Conservation (phyloP, 2,329 filamentous ascomycete genomes). For the Claviceps arundinis region DNA sequence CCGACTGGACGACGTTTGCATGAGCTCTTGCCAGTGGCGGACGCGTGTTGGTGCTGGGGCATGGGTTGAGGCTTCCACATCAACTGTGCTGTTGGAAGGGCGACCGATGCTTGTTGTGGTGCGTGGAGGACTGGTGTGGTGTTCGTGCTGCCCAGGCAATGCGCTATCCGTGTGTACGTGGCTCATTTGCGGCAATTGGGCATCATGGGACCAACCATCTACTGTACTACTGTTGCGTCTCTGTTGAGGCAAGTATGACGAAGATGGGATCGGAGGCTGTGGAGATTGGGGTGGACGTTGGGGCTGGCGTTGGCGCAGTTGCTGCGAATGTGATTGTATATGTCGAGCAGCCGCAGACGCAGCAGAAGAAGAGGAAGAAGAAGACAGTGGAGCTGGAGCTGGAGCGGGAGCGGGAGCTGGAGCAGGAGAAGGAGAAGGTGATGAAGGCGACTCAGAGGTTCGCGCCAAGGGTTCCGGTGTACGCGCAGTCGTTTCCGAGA, state of each 20-base stretch:
- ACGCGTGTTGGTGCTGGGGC: slow-evolving; percentile 12
- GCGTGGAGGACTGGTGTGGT: slow-evolving; percentile 1
- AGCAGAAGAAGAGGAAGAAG: neutral
- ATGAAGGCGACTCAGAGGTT: slow-evolving; percentile 24
- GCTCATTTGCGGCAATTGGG: slow-evolving; percentile 17
- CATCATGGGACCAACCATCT: slow-evolving; percentile 20
- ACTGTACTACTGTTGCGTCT: slow-evolving; percentile 7
- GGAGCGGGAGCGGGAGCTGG: neutral
- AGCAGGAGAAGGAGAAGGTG: neutral
- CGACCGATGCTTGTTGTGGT: slow-evolving; percentile 11
- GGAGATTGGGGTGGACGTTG: slow-evolving; percentile 2
- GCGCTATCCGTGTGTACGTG: slow-evolving; percentile 14
- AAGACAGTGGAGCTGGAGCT: neutral
- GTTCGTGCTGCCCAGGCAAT: slow-evolving; percentile 10
- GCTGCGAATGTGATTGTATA: neutral
- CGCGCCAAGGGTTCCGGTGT: slow-evolving; percentile 28
- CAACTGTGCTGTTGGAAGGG: slow-evolving; percentile 8
- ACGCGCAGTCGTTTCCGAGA: slow-evolving; percentile 36
- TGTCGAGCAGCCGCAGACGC: neutral
- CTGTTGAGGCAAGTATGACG: neutral
- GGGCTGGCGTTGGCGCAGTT: slow-evolving; percentile 4
- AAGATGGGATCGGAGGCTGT: neutral
- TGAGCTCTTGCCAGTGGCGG: slow-evolving; percentile 13
- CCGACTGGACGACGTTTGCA: neutral
- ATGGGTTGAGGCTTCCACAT: slow-evolving; percentile 19